These are phyloP conservation scores for Trametes coccinea DNA, from an alignment of 768 basidiomycete species.

Conservation along the genomic window DNA sequence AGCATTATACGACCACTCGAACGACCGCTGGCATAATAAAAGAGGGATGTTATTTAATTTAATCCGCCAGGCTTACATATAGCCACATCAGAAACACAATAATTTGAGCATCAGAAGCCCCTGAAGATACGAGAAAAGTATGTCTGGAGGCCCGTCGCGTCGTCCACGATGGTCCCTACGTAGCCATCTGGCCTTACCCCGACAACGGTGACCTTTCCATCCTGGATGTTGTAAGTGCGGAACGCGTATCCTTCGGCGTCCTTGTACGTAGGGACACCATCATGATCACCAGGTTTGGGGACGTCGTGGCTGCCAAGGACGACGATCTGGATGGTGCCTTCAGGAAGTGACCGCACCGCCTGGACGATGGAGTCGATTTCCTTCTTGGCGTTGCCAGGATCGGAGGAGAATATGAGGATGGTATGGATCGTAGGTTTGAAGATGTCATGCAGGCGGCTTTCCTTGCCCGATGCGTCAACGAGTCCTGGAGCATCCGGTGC, in stretches of 20 bases:
- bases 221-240: conserved; percentile 5
- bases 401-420: conserved; percentile 15
- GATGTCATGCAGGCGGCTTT: conserved; percentile 30
- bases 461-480: conserved; percentile 7
- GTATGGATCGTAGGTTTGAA: conserved; percentile 19
- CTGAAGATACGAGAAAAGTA: conserved; percentile 5
- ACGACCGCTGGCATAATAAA: too few species aligned
- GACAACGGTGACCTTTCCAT: conserved; percentile 1
- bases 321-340: neutral
- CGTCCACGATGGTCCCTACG: conserved; percentile 14
- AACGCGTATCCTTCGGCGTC: conserved; percentile 18
- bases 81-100: too few species aligned
- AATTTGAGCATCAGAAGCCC: too few species aligned
- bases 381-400: neutral
- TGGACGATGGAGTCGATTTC: neutral
- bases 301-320: neutral
- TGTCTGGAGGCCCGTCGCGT: neutral
- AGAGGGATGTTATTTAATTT: too few species aligned
- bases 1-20: too few species aligned
- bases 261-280: neutral
- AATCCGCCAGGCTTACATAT: too few species aligned
- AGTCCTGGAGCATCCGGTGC: conserved; percentile 46
- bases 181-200: conserved; percentile 21
- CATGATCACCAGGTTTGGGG: neutral
- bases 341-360: neutral